Evolutionary conservation across 768 basidiomycete genomes (phyloP), one percentile per base, ranked within the genome.

Genomic region (Phylloporus scabripes): DNA sequence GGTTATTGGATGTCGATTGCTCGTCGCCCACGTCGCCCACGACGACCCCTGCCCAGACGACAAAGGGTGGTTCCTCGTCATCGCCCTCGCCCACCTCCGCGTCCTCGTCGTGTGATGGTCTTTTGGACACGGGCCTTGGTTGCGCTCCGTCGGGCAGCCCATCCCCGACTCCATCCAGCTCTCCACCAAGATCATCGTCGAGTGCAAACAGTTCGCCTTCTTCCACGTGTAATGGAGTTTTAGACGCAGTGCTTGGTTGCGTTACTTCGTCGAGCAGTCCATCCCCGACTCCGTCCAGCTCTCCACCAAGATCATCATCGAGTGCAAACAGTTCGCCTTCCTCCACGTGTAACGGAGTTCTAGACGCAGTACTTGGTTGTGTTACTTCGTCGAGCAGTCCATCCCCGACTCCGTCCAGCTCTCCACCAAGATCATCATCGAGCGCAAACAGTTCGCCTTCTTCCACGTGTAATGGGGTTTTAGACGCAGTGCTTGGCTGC

Each of bases 1-100:
- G 55, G 1, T 33, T 62, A 2, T 44, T 64, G 28, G 63, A 55
- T 3, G 44, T 60, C 21, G 61, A 52, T 15, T 64, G 57, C 40
- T 20, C 54, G n/a, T 23, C 50, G 4, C 20, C 50, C n/a, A 24
- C 40, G n/a, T 6, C 48, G 28, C 34, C 50, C 7, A 1, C 46
- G 4, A 20, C 33, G 14, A 37, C 54, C 2, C 24, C 52, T 5
- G 17, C 41, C 3, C 23, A 26, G 6, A 20, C 38, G 21, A 39
- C 37, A 21, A 9, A 10, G 36, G 36, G 41, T 56, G 4, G 56
- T 50, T 1, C 7, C 55, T 17, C 38, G 17, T 55, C 55, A 31
- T 20, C 48, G 21, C 5, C 56, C 26, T 28, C 26, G 4, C 26
- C 26, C 51, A 17, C 3, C 32, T 33, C 28, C 10, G 9, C 28